Evolutionary conservation across 768 basidiomycete species (phyloP), one percentile per base, ranked within the genome.

Genomic region (Mycena polygramma): DNA sequence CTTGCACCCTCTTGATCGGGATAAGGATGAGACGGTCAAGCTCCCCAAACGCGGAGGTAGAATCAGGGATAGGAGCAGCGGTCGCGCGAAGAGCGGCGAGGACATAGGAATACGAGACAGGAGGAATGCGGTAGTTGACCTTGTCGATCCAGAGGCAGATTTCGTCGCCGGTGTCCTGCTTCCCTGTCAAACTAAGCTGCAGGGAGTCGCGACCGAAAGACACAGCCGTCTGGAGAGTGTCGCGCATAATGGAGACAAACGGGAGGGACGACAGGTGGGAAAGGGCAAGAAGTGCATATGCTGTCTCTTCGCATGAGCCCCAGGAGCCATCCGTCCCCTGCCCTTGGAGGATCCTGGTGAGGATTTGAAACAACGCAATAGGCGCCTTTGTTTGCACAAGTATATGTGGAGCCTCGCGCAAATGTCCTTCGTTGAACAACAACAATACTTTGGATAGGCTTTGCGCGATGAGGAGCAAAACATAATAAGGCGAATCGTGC

Each of bases 281-380:
- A 54, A 54, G 53, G 5, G 35, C 11, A 36, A 54, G 30, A 11
- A 54, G 53, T 15, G 53, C 53, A 36, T 54, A 36, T 36, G 53
- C 53, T 7, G 53, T 54, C 30, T 54, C 53, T 53, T 53, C 52
- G 26, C 52, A 53, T 53, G 52, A 53, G 14, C 52, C 53, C 53
- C 53, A 36, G 17, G 53, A 54, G 30, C 53, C 53, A 20, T 54
- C 35, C 35, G 30, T 4, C 17, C 22, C 19, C 30, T 54, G 53
- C 8, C 53, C 53, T 54, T 54, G 53, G 35, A 54, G 53, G 35
- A 36, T 54, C 53, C 53, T 10, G 17, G 36, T 54, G 9, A 54
- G 35, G 35, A 37, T 36, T 20, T 54, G 53, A 35, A 54, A 54
- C 19, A 54, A 35, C 53, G 53, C 53, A 20, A 54, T 54, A 17